A percentile compares a stretch with the other conserved stretches of the same genome.
phyloP scores from a whole-genome alignment of 2,329 filamentous ascomycete genomes.

The Colletotrichum godetiae region DNA sequence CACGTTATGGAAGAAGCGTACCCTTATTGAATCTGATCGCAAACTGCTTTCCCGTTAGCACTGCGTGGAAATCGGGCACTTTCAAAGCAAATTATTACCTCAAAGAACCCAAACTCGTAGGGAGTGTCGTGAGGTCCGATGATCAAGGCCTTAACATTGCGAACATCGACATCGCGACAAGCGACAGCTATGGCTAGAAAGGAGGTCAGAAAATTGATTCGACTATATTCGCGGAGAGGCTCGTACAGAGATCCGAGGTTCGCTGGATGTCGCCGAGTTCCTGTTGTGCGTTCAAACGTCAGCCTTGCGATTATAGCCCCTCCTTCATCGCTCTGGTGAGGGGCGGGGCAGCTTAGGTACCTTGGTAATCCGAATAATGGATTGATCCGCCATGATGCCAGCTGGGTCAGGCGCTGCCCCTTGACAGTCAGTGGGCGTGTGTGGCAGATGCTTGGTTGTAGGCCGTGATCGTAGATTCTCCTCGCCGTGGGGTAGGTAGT shows the following conservation, averaged over 20 bases:
- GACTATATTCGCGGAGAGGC: neutral
- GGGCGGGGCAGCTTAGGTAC: slow-evolving; percentile 56
- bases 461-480: neutral
- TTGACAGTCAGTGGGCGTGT: neutral
- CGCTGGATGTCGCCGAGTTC: slow-evolving; percentile 89
- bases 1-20: slow-evolving; percentile 44
- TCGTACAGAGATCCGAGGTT: slow-evolving; percentile 83
- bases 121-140: slow-evolving; percentile 94
- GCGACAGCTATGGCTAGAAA: slow-evolving; percentile 82
- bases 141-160: slow-evolving; percentile 87
- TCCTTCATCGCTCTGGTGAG: neutral
- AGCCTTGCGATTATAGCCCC: slow-evolving; percentile 20
- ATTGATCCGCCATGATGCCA: slow-evolving; percentile 79
- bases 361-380: slow-evolving; percentile 88
- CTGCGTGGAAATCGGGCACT: neutral
- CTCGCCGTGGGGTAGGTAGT: neutral
- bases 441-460: neutral
- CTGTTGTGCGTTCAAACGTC: slow-evolving; percentile 53
- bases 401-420: slow-evolving; percentile 15
- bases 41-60: slow-evolving; percentile 68
- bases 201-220: slow-evolving; percentile 20
- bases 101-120: slow-evolving; percentile 97
- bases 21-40: slow-evolving; percentile 80
- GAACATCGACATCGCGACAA: slow-evolving; percentile 88
- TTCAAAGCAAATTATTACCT: slow-evolving; percentile 65